Conservation (phyloP, 129 eudicot species). For the Escallonia rubra region DNA sequence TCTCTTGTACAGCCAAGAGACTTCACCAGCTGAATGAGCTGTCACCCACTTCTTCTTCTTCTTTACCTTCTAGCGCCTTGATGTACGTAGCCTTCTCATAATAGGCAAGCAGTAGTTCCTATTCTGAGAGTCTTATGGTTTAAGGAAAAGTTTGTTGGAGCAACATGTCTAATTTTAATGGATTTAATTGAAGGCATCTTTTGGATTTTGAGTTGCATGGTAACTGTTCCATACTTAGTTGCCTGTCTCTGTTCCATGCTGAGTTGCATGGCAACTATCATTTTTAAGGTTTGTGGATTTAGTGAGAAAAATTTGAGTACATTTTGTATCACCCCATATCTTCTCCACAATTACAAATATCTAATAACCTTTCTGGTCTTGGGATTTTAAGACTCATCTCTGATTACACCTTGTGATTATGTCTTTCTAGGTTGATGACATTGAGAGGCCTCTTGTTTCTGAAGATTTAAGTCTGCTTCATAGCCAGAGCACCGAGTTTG, state of each 20-base stretch:
- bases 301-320: neutral
- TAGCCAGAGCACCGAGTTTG: constrained; percentile 29
- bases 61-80: neutral
- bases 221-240: too few relatives aligned
- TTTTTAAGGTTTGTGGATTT: neutral
- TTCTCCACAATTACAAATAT: neutral
- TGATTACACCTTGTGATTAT: constrained; percentile 9
- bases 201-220: too few relatives aligned
- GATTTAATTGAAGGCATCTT: too few relatives aligned
- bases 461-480: constrained; percentile 47
- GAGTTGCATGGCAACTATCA: neutral
- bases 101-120: neutral
- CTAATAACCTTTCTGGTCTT: neutral
- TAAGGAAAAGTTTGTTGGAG: neutral
- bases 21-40: too few relatives aligned
- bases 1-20: too few relatives aligned
- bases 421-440: constrained; percentile 51
- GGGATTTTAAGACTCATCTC: neutral
- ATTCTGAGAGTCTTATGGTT: too few relatives aligned
- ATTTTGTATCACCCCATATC: neutral
- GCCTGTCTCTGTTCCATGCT: neutral
- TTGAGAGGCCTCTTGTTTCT: constrained; percentile 79
- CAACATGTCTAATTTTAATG: too few relatives aligned
- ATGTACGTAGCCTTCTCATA: neutral
- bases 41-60: neutral